Conservation (phyloP, 2,329 filamentous ascomycete genomes). For the Pseudogymnoascus sp. region DNA sequence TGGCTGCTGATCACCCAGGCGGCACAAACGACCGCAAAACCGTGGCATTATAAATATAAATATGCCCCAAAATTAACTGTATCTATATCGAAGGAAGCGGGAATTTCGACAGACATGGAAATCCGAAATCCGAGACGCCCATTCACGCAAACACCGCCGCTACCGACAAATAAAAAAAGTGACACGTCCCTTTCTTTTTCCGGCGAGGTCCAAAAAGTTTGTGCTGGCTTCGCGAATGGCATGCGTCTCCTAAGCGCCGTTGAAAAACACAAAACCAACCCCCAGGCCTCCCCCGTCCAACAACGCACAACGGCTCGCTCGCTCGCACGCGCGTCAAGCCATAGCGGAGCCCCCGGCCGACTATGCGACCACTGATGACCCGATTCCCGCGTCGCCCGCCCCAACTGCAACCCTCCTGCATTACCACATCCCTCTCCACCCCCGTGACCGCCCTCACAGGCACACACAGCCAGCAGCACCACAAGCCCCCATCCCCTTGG, state of each 20-base stretch:
- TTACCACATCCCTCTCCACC: neutral
- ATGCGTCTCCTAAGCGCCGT: conserved; percentile 1
- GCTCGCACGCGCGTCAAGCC: neutral
- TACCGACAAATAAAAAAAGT: neutral
- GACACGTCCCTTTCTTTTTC: neutral
- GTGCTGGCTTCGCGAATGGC: neutral
- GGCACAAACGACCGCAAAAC: neutral
- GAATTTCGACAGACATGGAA: neutral
- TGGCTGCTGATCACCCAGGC: neutral
- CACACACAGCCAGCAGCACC: neutral
- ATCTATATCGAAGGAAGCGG: neutral
- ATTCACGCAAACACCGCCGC: neutral
- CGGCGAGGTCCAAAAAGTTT: neutral
- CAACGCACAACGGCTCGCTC: neutral
- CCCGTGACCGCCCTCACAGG: neutral
- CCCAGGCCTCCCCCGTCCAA: neutral
- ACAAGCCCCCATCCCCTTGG: neutral
- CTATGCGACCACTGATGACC: neutral
- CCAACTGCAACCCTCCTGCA: neutral
- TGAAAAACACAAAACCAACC: neutral
- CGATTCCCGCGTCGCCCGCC: neutral
- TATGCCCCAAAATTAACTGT: neutral
- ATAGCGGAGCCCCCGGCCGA: neutral
- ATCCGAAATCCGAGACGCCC: neutral
- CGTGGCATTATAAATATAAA: neutral